Evolutionary conservation across 2,329 filamentous ascomycete genomes (phyloP), one percentile per base, ranked within the genome.

Genomic region (Parafenestella ontariensis): DNA sequence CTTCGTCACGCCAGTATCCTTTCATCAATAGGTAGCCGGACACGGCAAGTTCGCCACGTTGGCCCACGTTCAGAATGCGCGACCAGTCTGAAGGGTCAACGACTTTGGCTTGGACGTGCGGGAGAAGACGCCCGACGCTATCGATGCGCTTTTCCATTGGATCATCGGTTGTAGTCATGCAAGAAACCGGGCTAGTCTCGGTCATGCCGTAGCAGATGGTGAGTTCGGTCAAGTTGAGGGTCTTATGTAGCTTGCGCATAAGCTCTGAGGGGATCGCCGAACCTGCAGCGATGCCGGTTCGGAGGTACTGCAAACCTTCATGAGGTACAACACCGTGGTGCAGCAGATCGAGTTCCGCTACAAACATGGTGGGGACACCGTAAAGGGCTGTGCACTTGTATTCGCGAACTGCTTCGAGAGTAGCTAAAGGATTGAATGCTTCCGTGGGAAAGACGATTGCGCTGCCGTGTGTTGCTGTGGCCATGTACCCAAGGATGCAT

Each of bases 201-300:
- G 93, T 97, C 92, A 96, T 96, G 57, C 93, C 93, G 75, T 97
- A 98, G 80, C 93, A 96, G 60, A 96, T 97, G 0, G 93, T 94
- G 20, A 98, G 78, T 51, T 96, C 90, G 0, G 83, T 85, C 17
- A 98, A 79, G 44, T 95, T 95, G 8, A 98, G 81, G 1, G 80
- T 82, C 21, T 82, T 82, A 73, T 94, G 89, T 6, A 98, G 78
- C 55, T 85, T 86, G 17, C 83, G 82, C 91, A 96, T 96, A 24
- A 97, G 81, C 48, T 90, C 84, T 18, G 89, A 86, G 0, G 95
- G 94, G 1, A 98, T 89, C n/a, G 87, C 90, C 50, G 86, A 90
- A 0, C 95, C 95, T 0, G 94, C 92, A 10, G 90, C 92, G 64
- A 98, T 97, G 26, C 95, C 95, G n/a, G 94, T 98, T 39, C 88